phyloP scores from a whole-genome alignment of 202 grass and related monocot genomes.

The Brachypodium distachyon region DNA sequence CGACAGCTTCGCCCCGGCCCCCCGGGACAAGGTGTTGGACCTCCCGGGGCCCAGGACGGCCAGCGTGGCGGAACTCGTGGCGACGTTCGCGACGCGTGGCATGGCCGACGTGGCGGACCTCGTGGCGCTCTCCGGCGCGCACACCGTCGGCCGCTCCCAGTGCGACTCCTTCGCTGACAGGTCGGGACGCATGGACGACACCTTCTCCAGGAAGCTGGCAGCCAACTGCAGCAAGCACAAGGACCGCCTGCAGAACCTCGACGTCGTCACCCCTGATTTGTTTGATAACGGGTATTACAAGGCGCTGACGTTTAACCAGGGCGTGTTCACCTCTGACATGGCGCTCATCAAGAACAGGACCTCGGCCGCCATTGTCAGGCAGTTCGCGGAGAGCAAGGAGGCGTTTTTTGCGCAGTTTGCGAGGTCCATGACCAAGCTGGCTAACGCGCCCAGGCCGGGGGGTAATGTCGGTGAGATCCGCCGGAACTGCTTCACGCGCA shows the following conservation, averaged over 20 bases:
- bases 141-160: slow-evolving; percentile 47
- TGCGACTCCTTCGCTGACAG: slow-evolving; percentile 27
- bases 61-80: not conserved
- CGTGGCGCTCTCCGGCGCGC: slow-evolving; percentile 45
- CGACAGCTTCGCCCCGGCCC: not conserved
- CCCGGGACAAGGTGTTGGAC: not conserved
- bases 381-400: not conserved
- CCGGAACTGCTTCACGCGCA: not conserved
- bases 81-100: not conserved
- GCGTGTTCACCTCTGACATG: not conserved
- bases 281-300: slow-evolving; percentile 43
- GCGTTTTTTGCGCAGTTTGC: not conserved
- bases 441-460: not conserved
- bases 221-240: slow-evolving; percentile 15
- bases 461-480: not conserved
- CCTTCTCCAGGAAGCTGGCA: slow-evolving; percentile 26
- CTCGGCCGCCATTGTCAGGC: not conserved
- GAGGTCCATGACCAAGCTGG: not conserved
- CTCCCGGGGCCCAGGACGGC: not conserved
- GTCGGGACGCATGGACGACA: not conserved
- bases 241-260: slow-evolving; percentile 8
- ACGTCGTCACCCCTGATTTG: not conserved
- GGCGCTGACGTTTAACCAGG: not conserved
- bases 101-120: not conserved
- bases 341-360: not conserved